These are phyloP conservation scores for Lycium barbarum DNA, from an alignment of 257 asterid species.

Conservation along the genomic window DNA sequence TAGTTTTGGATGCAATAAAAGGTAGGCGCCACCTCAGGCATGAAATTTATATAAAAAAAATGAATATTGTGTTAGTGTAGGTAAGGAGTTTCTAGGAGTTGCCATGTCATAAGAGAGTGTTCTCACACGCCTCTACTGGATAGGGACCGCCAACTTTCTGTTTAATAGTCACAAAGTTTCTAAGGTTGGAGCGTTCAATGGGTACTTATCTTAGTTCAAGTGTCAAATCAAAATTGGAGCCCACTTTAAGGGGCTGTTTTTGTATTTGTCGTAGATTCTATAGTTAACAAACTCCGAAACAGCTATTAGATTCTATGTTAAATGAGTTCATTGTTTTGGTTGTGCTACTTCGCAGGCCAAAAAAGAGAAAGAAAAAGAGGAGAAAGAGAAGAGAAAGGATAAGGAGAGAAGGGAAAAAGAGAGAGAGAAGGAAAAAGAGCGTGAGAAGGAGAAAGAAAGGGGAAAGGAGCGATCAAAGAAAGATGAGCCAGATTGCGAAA, in stretches of 20 bases:
- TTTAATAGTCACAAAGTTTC: background rate
- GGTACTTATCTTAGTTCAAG: background rate
- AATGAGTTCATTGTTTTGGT: conserved; percentile 2
- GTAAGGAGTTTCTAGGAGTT: background rate
- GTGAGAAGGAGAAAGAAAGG: conserved; percentile 74
- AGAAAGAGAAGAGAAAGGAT: conserved; percentile 75
- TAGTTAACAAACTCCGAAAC: background rate
- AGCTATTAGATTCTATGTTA: conserved; percentile 21
- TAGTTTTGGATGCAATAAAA: too few relatives aligned
- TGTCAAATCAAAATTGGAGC: conserved; percentile 11
- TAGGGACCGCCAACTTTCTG: conserved; percentile 6
- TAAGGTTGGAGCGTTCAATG: background rate
- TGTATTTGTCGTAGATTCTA: conserved; percentile 15
- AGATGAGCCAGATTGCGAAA: conserved; percentile 68
- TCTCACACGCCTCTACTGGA: background rate
- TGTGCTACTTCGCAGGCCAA: conserved; percentile 60
- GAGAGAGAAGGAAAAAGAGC: conserved; percentile 57
- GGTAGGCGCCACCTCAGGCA: too few relatives aligned
- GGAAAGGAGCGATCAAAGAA: conserved; percentile 68
- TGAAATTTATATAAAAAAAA: too few relatives aligned
- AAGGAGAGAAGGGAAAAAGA: conserved; percentile 57
- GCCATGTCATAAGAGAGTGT: background rate
- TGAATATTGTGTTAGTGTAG: too few relatives aligned
- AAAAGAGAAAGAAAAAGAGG: conserved; percentile 89
- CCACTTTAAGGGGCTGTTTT: background rate